These are phyloP conservation scores for Nakazawaea populi DNA, from an alignment of 805 yeast genomes.

Conservation along the genomic window DNA sequence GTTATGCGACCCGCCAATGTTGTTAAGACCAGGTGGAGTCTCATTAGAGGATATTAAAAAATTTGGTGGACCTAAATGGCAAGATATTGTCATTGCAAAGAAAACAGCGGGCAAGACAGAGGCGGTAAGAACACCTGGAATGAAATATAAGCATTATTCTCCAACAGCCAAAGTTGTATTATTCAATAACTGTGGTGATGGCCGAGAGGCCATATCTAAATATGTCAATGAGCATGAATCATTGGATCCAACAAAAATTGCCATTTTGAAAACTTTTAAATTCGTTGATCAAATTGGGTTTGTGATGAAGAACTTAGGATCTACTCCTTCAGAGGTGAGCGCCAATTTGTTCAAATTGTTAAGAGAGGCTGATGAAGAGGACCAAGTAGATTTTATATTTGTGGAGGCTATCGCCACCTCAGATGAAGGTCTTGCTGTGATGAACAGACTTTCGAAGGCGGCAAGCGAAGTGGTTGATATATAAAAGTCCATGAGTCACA, in stretches of 20 bases:
- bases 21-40: conserved; percentile 92
- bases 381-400: conserved; percentile 59
- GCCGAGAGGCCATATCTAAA: conserved; percentile 26
- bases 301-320: conserved; percentile 35
- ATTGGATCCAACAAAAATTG: conserved; percentile 30
- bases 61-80: conserved; percentile 69
- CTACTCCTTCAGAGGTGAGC: conserved; percentile 56
- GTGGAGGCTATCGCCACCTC: conserved; percentile 77
- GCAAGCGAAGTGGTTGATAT: conserved; percentile 40
- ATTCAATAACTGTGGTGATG: conserved; percentile 45
- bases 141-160: conserved; percentile 95
- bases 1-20: conserved; percentile 72
- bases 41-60: conserved; percentile 66
- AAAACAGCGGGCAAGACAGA: conserved; percentile 60
- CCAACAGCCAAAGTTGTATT: conserved; percentile 81
- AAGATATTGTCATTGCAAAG: conserved; percentile 54
- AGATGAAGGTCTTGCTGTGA: conserved; percentile 86
- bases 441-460: conserved; percentile 87
- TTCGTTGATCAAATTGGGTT: conserved; percentile 23
- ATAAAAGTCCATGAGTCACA: no score
- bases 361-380: conserved; percentile 67
- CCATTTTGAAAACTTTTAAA: conserved; percentile 40
- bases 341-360: conserved; percentile 66
- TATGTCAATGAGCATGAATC: conserved; percentile 15
- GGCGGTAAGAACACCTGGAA: conserved; percentile 88